Percentiles rank a stretch among this genome's conserved stretches.
These are phyloP conservation scores for Malania oleifera DNA, from an alignment of 164 flowering plant genomes.

Conservation along the genomic window DNA sequence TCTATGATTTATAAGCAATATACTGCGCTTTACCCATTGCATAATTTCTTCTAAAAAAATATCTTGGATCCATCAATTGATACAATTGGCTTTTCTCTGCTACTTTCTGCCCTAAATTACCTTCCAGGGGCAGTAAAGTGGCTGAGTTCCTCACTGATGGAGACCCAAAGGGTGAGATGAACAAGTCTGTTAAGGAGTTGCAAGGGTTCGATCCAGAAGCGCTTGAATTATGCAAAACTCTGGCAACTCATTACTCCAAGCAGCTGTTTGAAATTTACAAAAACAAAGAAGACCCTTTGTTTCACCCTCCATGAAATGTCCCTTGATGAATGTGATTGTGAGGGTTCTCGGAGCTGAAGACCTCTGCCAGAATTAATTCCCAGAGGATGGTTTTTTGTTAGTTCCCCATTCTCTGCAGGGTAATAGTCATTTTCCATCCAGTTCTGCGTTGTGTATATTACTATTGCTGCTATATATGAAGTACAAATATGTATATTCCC, in stretches of 20 bases:
- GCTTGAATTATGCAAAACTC: constrained; percentile 34
- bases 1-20: no score
- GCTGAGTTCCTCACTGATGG: constrained; percentile 57
- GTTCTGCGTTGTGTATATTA: no score
- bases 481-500: no score
- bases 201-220: constrained; percentile 23
- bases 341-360: no score
- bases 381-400: no score
- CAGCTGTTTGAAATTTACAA: constrained; percentile 56
- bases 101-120: background rate
- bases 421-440: no score
- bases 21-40: no score
- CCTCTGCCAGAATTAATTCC: background rate
- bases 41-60: no score
- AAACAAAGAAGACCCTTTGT: constrained; percentile 55
- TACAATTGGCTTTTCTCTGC: background rate
- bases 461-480: no score
- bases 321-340: background rate
- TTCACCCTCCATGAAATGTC: constrained; percentile 19
- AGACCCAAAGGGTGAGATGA: constrained; percentile 30
- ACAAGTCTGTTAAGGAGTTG: constrained; percentile 51
- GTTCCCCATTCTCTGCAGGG: no score
- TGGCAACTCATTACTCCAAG: constrained; percentile 50
- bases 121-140: constrained; percentile 34
- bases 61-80: no score